Percentiles rank a stretch among this genome's conserved stretches.
phyloP scores from a whole-genome alignment of 2,329 filamentous ascomycete genomes.

The Fusarium luffae region DNA sequence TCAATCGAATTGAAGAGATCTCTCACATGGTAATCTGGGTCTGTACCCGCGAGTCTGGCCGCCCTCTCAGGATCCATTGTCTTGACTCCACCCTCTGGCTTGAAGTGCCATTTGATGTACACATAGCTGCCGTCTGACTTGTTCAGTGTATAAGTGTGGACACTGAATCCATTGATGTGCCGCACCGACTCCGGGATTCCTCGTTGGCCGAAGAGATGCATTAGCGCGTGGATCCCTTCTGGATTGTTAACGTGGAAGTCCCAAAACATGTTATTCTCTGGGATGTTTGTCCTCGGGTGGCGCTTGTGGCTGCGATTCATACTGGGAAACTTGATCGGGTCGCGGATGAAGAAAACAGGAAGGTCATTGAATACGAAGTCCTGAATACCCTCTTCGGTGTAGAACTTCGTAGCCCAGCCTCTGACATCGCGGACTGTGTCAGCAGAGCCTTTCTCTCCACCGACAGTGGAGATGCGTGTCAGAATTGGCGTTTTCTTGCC shows the following conservation, averaged over 20 bases:
- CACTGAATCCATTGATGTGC: constrained; percentile 59
- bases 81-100: constrained; percentile 58
- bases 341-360: constrained; percentile 59
- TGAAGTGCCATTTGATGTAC: constrained; percentile 64
- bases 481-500: constrained; percentile 20
- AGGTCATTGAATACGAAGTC: constrained; percentile 58
- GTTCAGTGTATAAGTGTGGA: constrained; percentile 61
- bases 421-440: constrained; percentile 75
- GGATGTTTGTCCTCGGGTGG: constrained; percentile 56
- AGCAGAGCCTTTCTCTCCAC: constrained; percentile 70
- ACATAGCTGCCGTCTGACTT: constrained; percentile 57
- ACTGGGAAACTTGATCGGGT: constrained; percentile 60
- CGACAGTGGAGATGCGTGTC: constrained; percentile 55
- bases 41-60: constrained; percentile 51
- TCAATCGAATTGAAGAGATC: constrained; percentile 61
- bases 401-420: constrained; percentile 62
- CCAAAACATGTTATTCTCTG: constrained; percentile 56
- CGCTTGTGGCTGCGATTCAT: constrained; percentile 59
- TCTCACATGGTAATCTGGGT: constrained; percentile 62
- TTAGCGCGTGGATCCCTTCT: constrained; percentile 57
- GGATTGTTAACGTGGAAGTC: constrained; percentile 53
- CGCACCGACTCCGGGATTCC: constrained; percentile 60
- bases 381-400: constrained; percentile 45
- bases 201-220: constrained; percentile 63
- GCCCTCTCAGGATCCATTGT: constrained; percentile 56